Evolutionary conservation across 164 flowering plant species (phyloP).

Genomic region (Kingdonia uniflora): DNA sequence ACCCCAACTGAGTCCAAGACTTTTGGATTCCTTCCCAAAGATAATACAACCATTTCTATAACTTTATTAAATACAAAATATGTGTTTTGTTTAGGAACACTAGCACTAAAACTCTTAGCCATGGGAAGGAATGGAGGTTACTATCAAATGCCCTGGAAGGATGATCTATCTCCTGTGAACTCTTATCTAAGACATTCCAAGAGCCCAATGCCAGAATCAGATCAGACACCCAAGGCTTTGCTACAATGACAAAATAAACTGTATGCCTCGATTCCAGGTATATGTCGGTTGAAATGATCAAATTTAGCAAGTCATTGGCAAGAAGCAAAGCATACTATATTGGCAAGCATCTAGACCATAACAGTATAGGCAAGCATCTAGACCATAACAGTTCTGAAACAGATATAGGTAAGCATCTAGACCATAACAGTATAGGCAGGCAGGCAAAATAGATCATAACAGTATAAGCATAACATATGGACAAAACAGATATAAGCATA

Average conservation of each 20-base stretch:
- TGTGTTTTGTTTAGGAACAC: constrained; percentile 11
- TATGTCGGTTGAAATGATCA: constrained; percentile 37
- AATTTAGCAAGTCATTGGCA: constrained; percentile 50
- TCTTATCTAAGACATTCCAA: constrained; percentile 16
- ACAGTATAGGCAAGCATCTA: too few relatives aligned
- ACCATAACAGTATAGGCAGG: too few relatives aligned
- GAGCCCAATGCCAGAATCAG: constrained; percentile 62
- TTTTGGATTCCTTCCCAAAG: constrained; percentile 27
- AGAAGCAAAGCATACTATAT: constrained; percentile 29
- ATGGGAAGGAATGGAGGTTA: constrained; percentile 25
- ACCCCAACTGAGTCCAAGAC: constrained; percentile 60
- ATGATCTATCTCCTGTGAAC: constrained; percentile 14
- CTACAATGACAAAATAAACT: constrained; percentile 28
- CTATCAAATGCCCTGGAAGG: not conserved
- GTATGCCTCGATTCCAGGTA: constrained; percentile 48
- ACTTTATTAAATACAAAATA: constrained; percentile 37
- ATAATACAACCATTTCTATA: constrained; percentile 29
- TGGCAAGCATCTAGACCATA: too few relatives aligned
- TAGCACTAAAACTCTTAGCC: constrained; percentile 33
- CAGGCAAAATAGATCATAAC: too few relatives aligned
- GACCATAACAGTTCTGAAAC: too few relatives aligned
- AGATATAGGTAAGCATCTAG: too few relatives aligned
- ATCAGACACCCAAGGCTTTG: constrained; percentile 85
- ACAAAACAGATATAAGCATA: too few relatives aligned
- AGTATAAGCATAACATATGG: too few relatives aligned